Evolutionary conservation across 208 protist species (phyloP), one percentile per base, ranked within the genome.

Genomic region (Kentomonas sorsogonicus): DNA sequence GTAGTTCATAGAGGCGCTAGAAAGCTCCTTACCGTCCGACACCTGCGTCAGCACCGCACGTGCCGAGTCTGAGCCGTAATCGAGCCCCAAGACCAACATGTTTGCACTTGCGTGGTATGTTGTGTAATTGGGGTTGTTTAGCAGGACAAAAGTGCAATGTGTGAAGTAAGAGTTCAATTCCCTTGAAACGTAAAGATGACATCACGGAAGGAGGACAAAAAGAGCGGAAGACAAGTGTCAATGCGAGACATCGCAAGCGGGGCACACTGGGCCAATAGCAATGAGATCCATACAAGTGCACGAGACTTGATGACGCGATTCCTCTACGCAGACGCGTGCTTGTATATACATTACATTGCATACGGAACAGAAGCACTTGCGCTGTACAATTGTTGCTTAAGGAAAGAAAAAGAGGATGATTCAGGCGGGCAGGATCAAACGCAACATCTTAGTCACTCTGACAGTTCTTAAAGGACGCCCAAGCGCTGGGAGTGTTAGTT

Each of bases 41-140:
- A 62, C 63, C 10, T 64, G 67, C 25, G 81, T 45, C n/a, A 80
- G 59, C 48, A 86, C 63, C 1, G 78, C 78, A 0, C 74, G 70
- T 2, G 70, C 73, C 1, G 67, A 77, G 52, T 86, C 78, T 22
- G 69, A 62, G 9, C 78, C 78, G 47, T 75, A 86, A 52, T 86
- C 78, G 15, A 81, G 61, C 0, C 78, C 78, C 20, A 86, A 59
- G 7, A 79, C 69, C 25, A 79, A n/a, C n/a, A n/a, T n/a, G n/a
- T n/a, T n/a, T n/a, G n/a, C n/a, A n/a, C n/a, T n/a, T n/a, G 36
- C 15, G 36, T 40, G 36, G 36, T 40, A 15, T 9, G 36, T 9
- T 9, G 9, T n/a, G 36, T 40, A 15, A n/a, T 9, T 40, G 15
- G 36, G 36, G 36, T n/a, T 40, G 11, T n/a, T n/a, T 9, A 40